phyloP scores from a whole-genome alignment of 2,329 filamentous ascomycete species.

The Curvularia eragrostidis region DNA sequence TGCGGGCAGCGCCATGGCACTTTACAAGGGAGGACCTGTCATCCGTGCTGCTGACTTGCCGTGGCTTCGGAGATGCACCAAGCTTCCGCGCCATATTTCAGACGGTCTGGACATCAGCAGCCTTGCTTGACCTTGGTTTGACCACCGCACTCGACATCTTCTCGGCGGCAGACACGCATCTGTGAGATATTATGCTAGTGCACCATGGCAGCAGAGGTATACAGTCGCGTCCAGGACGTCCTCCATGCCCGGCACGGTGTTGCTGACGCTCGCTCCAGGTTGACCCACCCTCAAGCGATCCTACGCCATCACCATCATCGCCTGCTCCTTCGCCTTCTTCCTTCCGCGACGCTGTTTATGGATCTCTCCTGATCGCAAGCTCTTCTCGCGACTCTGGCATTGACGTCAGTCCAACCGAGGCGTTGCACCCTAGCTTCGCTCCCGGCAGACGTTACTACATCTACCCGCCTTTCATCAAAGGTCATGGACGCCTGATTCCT shows the following conservation, averaged over 20 bases:
- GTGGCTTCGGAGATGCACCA: slow-evolving; percentile 10
- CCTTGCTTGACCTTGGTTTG: slow-evolving; percentile 4
- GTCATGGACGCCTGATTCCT: slow-evolving; percentile 30
- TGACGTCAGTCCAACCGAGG: slow-evolving; percentile 18
- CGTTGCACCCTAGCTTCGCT: slow-evolving; percentile 17
- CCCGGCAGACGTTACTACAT: slow-evolving; percentile 30
- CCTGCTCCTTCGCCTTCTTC: slow-evolving; percentile 4
- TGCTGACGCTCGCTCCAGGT: slow-evolving; percentile 16
- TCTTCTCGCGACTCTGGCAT: slow-evolving; percentile 22
- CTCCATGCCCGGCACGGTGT: not conserved
- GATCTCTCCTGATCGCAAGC: slow-evolving; percentile 11
- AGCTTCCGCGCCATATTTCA: slow-evolving; percentile 14
- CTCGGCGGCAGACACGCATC: slow-evolving; percentile 2
- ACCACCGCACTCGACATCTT: not conserved
- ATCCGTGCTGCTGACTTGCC: not conserved
- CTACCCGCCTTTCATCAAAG: slow-evolving; percentile 31
- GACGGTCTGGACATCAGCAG: slow-evolving; percentile 5
- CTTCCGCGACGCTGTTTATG: slow-evolving; percentile 23
- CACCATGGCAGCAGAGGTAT: slow-evolving; percentile 29
- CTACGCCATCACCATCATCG: not conserved
- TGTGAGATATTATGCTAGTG: slow-evolving; percentile 13
- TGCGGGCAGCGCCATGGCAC: not conserved
- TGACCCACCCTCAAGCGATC: slow-evolving; percentile 8
- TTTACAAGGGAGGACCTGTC: not conserved
- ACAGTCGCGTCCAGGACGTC: not conserved